Conservation (phyloP, 176 grass and related monocot species). For the Melocanna baccifera region DNA sequence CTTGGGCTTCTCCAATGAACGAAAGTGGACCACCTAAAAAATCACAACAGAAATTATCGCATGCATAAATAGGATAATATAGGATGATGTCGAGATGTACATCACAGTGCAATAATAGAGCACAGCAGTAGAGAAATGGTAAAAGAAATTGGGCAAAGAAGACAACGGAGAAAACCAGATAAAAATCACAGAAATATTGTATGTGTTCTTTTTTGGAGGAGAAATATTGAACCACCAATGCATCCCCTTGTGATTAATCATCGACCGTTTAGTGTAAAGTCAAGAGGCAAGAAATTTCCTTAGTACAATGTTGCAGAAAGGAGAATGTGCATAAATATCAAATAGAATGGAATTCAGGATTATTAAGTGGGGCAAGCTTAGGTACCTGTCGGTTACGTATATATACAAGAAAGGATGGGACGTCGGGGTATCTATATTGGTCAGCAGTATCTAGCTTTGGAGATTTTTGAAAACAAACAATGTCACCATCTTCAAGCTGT, state of each 20-base stretch:
- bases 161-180: conserved; percentile 6
- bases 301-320: neutral
- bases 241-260: neutral
- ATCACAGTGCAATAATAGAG: neutral
- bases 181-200: conserved; percentile 6
- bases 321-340: neutral
- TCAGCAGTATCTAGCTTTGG: conserved; percentile 51
- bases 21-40: conserved; percentile 89
- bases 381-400: conserved; percentile 88
- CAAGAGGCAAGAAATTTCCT: neutral
- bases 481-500: conserved; percentile 98
- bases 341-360: neutral
- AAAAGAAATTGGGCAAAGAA: conserved; percentile 24
- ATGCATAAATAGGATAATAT: conserved; percentile 9
- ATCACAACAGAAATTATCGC: conserved; percentile 29
- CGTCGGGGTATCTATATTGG: conserved; percentile 69
- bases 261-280: neutral
- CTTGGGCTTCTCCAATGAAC: conserved; percentile 92
- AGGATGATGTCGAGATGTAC: neutral
- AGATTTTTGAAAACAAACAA: conserved; percentile 88
- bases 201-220: neutral
- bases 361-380: neutral
- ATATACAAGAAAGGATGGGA: conserved; percentile 91
- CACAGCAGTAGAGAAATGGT: neutral
- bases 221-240: neutral